Conservation (phyloP, 2,329 filamentous ascomycete genomes). For the Phaeosphaeria sp. region DNA sequence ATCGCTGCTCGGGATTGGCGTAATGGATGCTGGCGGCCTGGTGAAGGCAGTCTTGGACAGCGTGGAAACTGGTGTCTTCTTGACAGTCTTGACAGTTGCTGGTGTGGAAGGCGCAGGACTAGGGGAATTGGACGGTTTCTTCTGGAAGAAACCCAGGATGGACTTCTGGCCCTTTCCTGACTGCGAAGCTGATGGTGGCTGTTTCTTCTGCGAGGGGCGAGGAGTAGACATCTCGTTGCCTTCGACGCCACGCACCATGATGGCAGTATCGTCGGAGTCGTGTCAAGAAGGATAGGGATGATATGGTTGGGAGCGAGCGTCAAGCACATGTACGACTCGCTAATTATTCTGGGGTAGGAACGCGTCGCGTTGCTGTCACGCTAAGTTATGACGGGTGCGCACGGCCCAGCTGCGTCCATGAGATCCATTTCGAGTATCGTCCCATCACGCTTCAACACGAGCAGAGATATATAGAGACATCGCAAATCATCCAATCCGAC, state of each 20-base stretch:
- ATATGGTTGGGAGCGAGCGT: neutral
- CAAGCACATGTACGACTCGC: neutral
- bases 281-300: neutral
- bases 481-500: no score
- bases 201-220: slow-evolving; percentile 54
- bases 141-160: slow-evolving; percentile 82
- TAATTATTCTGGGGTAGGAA: slow-evolving; percentile 5
- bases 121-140: slow-evolving; percentile 58
- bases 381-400: neutral
- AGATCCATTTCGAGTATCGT: neutral
- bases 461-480: neutral
- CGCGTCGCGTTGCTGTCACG: slow-evolving; percentile 7
- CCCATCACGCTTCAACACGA: neutral
- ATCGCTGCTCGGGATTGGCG: slow-evolving; percentile 84
- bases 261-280: neutral
- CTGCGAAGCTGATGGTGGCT: slow-evolving; percentile 53
- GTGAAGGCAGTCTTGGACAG: slow-evolving; percentile 43
- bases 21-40: slow-evolving; percentile 55
- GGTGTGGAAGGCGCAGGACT: slow-evolving; percentile 44
- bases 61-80: slow-evolving; percentile 33
- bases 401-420: neutral
- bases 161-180: slow-evolving; percentile 69
- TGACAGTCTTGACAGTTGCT: slow-evolving; percentile 28
- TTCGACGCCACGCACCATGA: slow-evolving; percentile 55
- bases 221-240: slow-evolving; percentile 56